phyloP scores from a whole-genome alignment of 2,329 filamentous ascomycete genomes.

The Xylaria sp. region DNA sequence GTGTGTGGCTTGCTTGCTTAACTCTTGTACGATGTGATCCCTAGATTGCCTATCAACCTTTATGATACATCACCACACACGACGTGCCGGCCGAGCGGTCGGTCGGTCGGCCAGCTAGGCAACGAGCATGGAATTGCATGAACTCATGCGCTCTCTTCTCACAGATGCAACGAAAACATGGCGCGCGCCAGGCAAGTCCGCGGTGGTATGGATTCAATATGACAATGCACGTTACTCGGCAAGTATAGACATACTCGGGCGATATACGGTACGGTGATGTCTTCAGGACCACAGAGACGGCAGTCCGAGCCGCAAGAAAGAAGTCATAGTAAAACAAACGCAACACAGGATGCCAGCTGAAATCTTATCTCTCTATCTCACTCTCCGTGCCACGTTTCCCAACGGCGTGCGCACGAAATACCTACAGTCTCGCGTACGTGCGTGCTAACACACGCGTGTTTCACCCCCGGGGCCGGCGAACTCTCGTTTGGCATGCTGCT shows the following conservation, averaged over 20 bases:
- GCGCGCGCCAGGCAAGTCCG: neutral
- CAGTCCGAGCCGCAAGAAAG: no score
- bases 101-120: neutral
- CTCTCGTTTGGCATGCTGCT: no score
- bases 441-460: no score
- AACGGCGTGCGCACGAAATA: slow-evolving; percentile 18
- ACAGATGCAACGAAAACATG: neutral
- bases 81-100: neutral
- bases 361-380: no score
- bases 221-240: neutral
- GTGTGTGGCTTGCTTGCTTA: neutral
- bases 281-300: neutral
- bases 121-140: neutral
- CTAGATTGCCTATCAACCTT: neutral
- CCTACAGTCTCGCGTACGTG: no score
- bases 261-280: neutral
- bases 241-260: neutral
- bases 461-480: no score
- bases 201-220: no score
- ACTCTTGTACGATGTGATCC: no score
- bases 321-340: no score
- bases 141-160: neutral
- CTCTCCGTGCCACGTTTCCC: slow-evolving; percentile 24
- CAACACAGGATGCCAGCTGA: no score
- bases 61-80: neutral